Evolutionary conservation across 257 asterid species (phyloP).

Genomic region (Salvia rosmarinus): DNA sequence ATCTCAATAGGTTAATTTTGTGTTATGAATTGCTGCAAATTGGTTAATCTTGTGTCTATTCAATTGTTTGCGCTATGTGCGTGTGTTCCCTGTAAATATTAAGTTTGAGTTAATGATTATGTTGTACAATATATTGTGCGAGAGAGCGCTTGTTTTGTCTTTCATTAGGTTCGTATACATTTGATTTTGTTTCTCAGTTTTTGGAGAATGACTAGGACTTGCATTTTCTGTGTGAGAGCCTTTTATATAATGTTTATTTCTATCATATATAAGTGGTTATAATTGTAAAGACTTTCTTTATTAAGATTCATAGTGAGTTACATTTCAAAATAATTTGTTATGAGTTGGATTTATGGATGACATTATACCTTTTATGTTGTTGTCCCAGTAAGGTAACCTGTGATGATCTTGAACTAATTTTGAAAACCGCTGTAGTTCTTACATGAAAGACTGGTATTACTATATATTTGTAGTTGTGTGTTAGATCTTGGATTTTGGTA

Average conservation of each 20-base stretch:
- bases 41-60: neutral
- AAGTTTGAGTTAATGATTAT: neutral
- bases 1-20: neutral
- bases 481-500: constrained; percentile 1
- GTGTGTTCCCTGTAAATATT: neutral
- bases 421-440: neutral
- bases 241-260: neutral
- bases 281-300: neutral
- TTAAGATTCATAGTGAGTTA: neutral
- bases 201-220: neutral
- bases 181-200: neutral
- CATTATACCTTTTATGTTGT: neutral
- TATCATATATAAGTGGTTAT: neutral
- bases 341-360: neutral
- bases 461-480: neutral
- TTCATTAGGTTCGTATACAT: too few relatives aligned
- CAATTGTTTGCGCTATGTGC: neutral
- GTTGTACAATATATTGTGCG: too few relatives aligned
- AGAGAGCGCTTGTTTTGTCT: neutral
- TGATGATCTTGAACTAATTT: neutral
- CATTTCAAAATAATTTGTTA: neutral
- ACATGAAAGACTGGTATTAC: neutral
- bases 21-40: neutral
- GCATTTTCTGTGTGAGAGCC: neutral
- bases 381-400: neutral